These are phyloP conservation scores for Sporothrix luriei DNA, from an alignment of 2,329 filamentous ascomycete genomes.

Conservation along the genomic window DNA sequence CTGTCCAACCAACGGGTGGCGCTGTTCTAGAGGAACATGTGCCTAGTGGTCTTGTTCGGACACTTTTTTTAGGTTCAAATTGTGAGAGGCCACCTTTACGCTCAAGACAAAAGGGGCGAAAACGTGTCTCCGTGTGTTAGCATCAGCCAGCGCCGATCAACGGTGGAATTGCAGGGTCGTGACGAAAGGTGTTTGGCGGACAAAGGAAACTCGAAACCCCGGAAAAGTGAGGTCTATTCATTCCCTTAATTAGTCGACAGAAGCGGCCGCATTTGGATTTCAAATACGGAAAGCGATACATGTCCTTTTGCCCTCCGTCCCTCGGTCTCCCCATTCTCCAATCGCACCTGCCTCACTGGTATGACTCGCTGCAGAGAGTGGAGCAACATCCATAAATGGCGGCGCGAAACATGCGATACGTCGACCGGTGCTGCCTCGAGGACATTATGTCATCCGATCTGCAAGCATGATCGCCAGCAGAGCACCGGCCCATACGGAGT, in stretches of 20 bases:
- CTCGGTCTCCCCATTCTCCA: no score
- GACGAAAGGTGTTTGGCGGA: neutral
- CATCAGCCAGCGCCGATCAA: slow-evolving; percentile 2
- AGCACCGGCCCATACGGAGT: slow-evolving; percentile 2
- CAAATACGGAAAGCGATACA: slow-evolving; percentile 20
- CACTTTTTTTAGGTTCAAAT: neutral
- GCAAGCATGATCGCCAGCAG: slow-evolving; percentile 21
- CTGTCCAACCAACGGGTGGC: slow-evolving; percentile 1
- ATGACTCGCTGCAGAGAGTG: slow-evolving; percentile 23
- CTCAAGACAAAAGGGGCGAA: slow-evolving; percentile 11
- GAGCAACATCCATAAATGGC: slow-evolving; percentile 8
- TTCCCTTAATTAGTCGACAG: neutral
- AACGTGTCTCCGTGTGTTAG: no score
- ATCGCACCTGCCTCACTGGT: slow-evolving; percentile 1
- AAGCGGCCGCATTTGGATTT: neutral
- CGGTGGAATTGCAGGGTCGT: neutral
- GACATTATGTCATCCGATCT: slow-evolving; percentile 27
- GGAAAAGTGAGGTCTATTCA: neutral
- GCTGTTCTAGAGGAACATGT: slow-evolving; percentile 2
- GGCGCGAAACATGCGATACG: slow-evolving; percentile 24
- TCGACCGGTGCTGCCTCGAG: slow-evolving; percentile 11
- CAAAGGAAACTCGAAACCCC: neutral
- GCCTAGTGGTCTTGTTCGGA: neutral
- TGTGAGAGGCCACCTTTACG: slow-evolving; percentile 18
- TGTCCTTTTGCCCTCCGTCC: slow-evolving; percentile 12